Conservation (phyloP, 371 early-diverging fungal genomes). For the Apophysomyces elegans region DNA sequence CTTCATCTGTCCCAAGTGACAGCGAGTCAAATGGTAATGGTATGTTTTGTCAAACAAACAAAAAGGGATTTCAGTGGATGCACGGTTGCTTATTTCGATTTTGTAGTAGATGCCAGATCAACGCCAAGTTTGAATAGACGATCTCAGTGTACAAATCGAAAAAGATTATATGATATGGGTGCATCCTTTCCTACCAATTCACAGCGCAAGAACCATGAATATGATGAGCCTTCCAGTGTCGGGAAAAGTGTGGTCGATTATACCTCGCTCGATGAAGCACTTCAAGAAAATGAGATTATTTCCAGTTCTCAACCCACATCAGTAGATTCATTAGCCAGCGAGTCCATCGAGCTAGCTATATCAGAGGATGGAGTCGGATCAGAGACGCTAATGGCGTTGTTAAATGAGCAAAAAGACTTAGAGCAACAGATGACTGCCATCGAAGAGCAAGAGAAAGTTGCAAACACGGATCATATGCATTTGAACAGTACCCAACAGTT, state of each 20-base stretch:
- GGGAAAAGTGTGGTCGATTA: constrained; percentile 6
- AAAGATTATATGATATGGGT: neutral
- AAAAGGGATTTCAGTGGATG: neutral
- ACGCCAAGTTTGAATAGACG: neutral
- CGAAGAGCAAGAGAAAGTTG: constrained; percentile 22
- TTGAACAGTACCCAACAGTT: constrained; percentile 9
- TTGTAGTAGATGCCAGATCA: constrained; percentile 12
- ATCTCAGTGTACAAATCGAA: neutral
- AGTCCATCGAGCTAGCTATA: constrained; percentile 3
- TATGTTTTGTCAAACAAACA: neutral
- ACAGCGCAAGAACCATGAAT: constrained; percentile 5
- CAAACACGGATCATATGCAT: neutral
- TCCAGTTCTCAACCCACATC: constrained; percentile 2
- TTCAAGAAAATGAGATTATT: constrained; percentile 10
- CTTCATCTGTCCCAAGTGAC: neutral
- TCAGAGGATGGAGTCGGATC: constrained; percentile 18
- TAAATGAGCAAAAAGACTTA: constrained; percentile 20
- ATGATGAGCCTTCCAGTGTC: neutral
- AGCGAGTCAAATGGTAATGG: neutral
- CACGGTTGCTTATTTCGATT: neutral
- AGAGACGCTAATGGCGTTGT: constrained; percentile 23
- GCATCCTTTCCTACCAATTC: constrained; percentile 12
- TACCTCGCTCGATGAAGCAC: neutral
- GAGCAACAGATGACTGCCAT: constrained; percentile 34
- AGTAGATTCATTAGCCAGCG: constrained; percentile 13